A percentile compares a stretch with the other conserved stretches of the same genome.
Conservation (phyloP, 148 eudicot genomes). For the Simmondsia chinensis region DNA sequence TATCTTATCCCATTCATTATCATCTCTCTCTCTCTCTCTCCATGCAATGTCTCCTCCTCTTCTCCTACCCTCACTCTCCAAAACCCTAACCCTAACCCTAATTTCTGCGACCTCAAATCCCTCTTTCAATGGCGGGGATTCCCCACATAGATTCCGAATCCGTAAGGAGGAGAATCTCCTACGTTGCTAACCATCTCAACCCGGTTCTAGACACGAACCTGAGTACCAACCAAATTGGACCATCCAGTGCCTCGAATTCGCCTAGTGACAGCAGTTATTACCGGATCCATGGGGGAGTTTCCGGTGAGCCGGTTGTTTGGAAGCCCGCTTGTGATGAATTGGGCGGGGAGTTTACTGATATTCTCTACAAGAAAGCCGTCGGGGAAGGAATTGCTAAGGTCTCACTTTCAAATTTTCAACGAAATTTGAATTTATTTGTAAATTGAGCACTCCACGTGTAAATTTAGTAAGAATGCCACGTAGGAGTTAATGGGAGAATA, state of each 20-base stretch:
- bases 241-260: slow-evolving; percentile 11
- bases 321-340: slow-evolving; percentile 31
- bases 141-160: slow-evolving; percentile 18
- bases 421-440: too few species aligned
- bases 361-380: slow-evolving; percentile 74
- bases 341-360: slow-evolving; percentile 55
- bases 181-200: slow-evolving; percentile 43
- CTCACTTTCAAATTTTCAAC: background rate
- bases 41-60: too few species aligned
- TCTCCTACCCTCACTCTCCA: too few species aligned
- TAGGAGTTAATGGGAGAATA: too few species aligned
- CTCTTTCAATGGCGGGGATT: slow-evolving; percentile 34
- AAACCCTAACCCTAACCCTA: too few species aligned
- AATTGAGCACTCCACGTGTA: too few species aligned
- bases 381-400: slow-evolving; percentile 98
- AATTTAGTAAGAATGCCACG: too few species aligned
- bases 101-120: too few species aligned
- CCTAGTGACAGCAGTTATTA: slow-evolving; percentile 49
- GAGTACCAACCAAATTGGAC: background rate
- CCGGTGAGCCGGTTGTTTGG: slow-evolving; percentile 54
- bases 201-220: slow-evolving; percentile 7
- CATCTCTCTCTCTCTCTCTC: too few species aligned
- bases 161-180: slow-evolving; percentile 33
- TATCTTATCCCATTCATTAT: too few species aligned
- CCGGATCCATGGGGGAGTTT: slow-evolving; percentile 64